These are phyloP conservation scores for Salix suchowensis DNA, from an alignment of 345 rosid genomes.

Conservation along the genomic window DNA sequence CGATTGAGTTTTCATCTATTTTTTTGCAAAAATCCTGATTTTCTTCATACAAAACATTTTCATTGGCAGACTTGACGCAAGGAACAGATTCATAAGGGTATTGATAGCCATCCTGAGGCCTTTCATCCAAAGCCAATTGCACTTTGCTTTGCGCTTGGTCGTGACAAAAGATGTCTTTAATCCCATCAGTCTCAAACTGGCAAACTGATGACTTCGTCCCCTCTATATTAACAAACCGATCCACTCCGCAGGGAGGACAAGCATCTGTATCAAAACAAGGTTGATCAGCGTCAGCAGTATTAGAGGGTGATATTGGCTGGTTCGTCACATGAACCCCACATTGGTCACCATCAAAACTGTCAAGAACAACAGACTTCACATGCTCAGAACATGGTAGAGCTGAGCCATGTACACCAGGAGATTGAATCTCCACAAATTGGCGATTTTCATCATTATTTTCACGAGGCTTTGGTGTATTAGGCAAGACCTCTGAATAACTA, in stretches of 20 bases:
- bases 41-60: slow-evolving; percentile 18
- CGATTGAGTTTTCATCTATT: slow-evolving; percentile 18
- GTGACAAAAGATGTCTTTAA: slow-evolving; percentile 20
- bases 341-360: slow-evolving; percentile 49
- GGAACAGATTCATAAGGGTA: slow-evolving; percentile 23
- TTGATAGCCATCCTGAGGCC: slow-evolving; percentile 20
- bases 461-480: slow-evolving; percentile 14
- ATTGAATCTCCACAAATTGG: slow-evolving; percentile 25
- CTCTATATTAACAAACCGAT: slow-evolving; percentile 9
- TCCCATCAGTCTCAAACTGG: slow-evolving; percentile 25
- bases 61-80: slow-evolving; percentile 20
- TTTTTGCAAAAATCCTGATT: slow-evolving; percentile 16
- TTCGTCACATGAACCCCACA: slow-evolving; percentile 20
- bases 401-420: slow-evolving; percentile 16
- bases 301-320: slow-evolving; percentile 14
- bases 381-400: slow-evolving; percentile 26
- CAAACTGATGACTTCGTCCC: slow-evolving; percentile 9
- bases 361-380: slow-evolving; percentile 31
- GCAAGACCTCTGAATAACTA: slow-evolving; percentile 19
- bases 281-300: slow-evolving; percentile 25
- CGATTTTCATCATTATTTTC: slow-evolving; percentile 27
- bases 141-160: slow-evolving; percentile 33
- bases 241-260: slow-evolving; percentile 8
- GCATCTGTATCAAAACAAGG: slow-evolving; percentile 17
- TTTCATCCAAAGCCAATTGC: slow-evolving; percentile 17